Conservation (phyloP, 1,139 yeast genomes). For the Candida frijolesensis region DNA sequence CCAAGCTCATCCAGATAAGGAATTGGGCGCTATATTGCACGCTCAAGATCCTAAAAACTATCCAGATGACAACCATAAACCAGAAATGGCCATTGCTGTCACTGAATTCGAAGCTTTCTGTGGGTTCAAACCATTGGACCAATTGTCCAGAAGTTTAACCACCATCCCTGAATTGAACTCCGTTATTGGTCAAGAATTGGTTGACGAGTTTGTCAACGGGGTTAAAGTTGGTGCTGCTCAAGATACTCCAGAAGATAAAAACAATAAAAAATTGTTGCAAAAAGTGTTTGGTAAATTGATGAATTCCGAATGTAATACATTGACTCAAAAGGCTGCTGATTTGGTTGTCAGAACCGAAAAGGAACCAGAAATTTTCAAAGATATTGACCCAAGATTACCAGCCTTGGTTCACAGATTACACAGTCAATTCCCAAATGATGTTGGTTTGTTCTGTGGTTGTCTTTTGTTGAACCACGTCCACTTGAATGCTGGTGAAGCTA, state of each 20-base stretch:
- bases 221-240: slow-evolving; percentile 47
- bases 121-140: slow-evolving; percentile 90
- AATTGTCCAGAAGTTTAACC: slow-evolving; percentile 66
- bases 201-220: slow-evolving; percentile 53
- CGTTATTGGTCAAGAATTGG: slow-evolving; percentile 65
- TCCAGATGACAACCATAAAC: slow-evolving; percentile 98
- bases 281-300: slow-evolving; percentile 77
- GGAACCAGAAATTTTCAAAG: slow-evolving; percentile 51
- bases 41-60: slow-evolving; percentile 86
- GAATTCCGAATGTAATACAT: slow-evolving; percentile 66
- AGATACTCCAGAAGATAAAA: slow-evolving; percentile 49
- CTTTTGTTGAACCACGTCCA: slow-evolving; percentile 84
- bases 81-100: slow-evolving; percentile 98
- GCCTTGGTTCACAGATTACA: slow-evolving; percentile 74
- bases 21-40: slow-evolving; percentile 74
- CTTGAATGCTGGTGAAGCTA: slow-evolving; percentile 90
- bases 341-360: slow-evolving; percentile 64
- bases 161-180: slow-evolving; percentile 75
- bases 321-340: slow-evolving; percentile 55
- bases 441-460: slow-evolving; percentile 96
- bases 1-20: slow-evolving; percentile 98
- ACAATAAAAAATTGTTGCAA: slow-evolving; percentile 69
- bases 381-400: slow-evolving; percentile 55
- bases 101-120: slow-evolving; percentile 97
- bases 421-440: slow-evolving; percentile 87